Percentiles rank a stretch among this genome's conserved stretches.
Conservation (phyloP, 768 basidiomycete species). For the Auriscalpium orientale region DNA sequence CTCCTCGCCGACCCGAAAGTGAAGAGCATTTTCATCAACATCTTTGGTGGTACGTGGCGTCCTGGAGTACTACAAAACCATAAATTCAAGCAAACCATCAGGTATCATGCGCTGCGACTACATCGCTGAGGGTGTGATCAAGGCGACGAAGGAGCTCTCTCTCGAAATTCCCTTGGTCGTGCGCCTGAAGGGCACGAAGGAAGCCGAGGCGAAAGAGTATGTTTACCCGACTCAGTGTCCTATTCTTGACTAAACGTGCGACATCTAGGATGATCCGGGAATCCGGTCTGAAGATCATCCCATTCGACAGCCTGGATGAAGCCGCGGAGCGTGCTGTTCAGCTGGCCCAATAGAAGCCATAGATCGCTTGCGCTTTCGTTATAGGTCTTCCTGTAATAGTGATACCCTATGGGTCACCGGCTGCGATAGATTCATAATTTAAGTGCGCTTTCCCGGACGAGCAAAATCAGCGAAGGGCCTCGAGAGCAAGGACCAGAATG, state of each 20-base stretch:
- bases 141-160: conserved; percentile 87
- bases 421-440: background rate
- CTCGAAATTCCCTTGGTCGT: conserved; percentile 87
- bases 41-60: conserved; percentile 65
- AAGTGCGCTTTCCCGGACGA: background rate
- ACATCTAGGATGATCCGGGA: conserved; percentile 77
- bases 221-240: conserved; percentile 23
- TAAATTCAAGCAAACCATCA: conserved; percentile 18
- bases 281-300: conserved; percentile 87
- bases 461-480: background rate
- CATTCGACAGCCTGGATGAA: conserved; percentile 90
- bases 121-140: conserved; percentile 97
- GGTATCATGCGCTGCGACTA: conserved; percentile 99
- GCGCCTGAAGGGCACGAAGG: conserved; percentile 94
- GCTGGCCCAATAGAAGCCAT: conserved; percentile 48
- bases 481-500: conserved; percentile 1
- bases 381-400: background rate
- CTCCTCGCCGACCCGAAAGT: conserved; percentile 85
- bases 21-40: conserved; percentile 98
- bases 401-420: background rate
- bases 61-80: background rate
- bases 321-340: conserved; percentile 79
- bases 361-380: background rate
- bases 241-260: conserved; percentile 8
- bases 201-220: conserved; percentile 89